Conservation (phyloP, 2,329 filamentous ascomycete species). For the Ceratocystis destructans region DNA sequence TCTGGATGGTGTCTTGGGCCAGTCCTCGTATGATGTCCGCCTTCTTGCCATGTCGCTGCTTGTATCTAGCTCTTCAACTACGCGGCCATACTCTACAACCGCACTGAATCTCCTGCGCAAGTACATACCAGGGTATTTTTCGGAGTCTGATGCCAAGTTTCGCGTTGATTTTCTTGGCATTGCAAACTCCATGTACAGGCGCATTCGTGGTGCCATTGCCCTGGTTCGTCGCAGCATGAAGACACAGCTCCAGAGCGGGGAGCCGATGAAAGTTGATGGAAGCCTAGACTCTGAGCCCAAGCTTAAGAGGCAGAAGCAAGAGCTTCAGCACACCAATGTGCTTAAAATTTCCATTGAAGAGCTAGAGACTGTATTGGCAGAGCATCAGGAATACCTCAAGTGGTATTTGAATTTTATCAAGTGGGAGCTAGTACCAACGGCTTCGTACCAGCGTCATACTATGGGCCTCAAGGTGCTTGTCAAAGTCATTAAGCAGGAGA, state of each 20-base stretch:
- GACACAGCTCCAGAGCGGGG: slow-evolving; percentile 25
- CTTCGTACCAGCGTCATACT: slow-evolving; percentile 82
- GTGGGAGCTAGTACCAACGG: slow-evolving; percentile 60
- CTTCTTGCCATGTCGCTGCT: slow-evolving; percentile 72
- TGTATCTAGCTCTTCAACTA: slow-evolving; percentile 59
- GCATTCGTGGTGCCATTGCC: slow-evolving; percentile 54
- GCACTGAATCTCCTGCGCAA: slow-evolving; percentile 49
- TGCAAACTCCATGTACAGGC: slow-evolving; percentile 61
- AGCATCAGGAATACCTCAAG: slow-evolving; percentile 50
- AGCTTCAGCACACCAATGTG: slow-evolving; percentile 30
- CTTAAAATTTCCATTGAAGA: slow-evolving; percentile 29
- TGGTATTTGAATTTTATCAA: slow-evolving; percentile 65
- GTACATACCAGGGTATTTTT: slow-evolving; percentile 58
- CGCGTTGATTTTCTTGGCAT: slow-evolving; percentile 67
- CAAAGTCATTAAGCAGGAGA: slow-evolving; percentile 53
- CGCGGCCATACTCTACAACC: slow-evolving; percentile 52
- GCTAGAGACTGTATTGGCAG: slow-evolving; percentile 30
- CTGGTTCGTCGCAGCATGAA: slow-evolving; percentile 36
- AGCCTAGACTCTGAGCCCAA: slow-evolving; percentile 19
- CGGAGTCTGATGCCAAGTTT: slow-evolving; percentile 75
- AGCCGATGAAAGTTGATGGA: slow-evolving; percentile 26
- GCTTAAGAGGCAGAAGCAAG: slow-evolving; percentile 23
- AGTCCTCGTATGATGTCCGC: slow-evolving; percentile 51
- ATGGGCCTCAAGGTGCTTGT: slow-evolving; percentile 59
- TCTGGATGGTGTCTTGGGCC: slow-evolving; percentile 39